Conservation (phyloP, 2,329 filamentous ascomycete genomes). For the Fusarium pseudograminearum region DNA sequence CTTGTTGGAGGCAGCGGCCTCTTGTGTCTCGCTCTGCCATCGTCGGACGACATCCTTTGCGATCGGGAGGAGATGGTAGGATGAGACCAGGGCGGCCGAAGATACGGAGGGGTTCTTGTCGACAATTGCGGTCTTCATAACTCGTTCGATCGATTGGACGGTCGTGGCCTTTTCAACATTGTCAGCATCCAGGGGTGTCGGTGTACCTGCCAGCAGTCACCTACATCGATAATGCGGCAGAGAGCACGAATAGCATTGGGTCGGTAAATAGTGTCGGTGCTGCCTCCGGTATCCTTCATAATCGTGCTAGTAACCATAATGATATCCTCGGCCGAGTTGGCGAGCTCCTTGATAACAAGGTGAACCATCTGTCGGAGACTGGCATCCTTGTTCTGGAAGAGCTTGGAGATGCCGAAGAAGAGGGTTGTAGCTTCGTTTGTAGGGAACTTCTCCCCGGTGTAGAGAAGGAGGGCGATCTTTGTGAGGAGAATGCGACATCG, state of each 20-base stretch:
- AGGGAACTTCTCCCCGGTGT: conserved; percentile 96
- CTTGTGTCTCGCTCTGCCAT: conserved; percentile 99
- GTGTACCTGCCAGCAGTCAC: conserved; percentile 50
- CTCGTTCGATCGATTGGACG: conserved; percentile 96
- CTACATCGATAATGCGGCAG: conserved; percentile 95
- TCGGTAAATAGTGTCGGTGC: conserved; percentile 92
- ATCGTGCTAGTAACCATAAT: conserved; percentile 99
- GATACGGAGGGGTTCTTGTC: conserved; percentile 98
- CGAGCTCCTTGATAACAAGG: conserved; percentile 96
- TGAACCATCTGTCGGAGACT: conserved; percentile 99
- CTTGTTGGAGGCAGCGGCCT: conserved; percentile 91
- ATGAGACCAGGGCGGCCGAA: conserved; percentile 94
- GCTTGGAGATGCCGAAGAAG: conserved; percentile 98
- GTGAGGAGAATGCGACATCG: conserved; percentile 97
- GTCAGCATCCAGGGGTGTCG: conserved; percentile 47
- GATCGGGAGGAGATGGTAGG: conserved; percentile 96
- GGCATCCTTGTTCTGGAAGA: conserved; percentile 99
- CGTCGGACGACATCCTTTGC: conserved; percentile 94
- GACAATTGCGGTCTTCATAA: conserved; percentile 99
- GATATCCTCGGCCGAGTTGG: conserved; percentile 94
- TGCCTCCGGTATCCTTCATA: conserved; percentile 98
- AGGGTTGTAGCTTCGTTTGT: conserved; percentile 97
- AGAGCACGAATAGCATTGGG: conserved; percentile 96
- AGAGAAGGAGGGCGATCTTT: conserved; percentile 95
- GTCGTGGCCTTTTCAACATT: conserved; percentile 77